Percentiles rank a stretch among this genome's conserved stretches.
Conservation (phyloP, 2,329 filamentous ascomycete species). For the Tolypocladium tundrense region DNA sequence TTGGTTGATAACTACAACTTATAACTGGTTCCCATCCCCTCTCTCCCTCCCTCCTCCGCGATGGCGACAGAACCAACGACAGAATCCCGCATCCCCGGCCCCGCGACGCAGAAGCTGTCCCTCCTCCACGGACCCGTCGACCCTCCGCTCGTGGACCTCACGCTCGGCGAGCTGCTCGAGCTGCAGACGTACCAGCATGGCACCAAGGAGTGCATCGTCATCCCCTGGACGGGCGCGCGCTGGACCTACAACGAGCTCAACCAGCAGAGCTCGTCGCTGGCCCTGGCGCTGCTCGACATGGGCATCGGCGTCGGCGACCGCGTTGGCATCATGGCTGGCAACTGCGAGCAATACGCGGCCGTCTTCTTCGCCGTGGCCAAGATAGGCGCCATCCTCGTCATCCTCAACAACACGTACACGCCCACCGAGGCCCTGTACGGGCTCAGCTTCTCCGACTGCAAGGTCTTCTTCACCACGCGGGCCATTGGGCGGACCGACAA, state of each 20-base stretch:
- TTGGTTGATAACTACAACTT: not conserved
- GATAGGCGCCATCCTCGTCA: slow-evolving; percentile 60
- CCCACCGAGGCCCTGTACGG: slow-evolving; percentile 62
- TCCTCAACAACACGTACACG: slow-evolving; percentile 77
- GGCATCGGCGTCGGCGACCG: slow-evolving; percentile 60
- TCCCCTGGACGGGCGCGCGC: slow-evolving; percentile 64
- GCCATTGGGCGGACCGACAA: slow-evolving; percentile 59
- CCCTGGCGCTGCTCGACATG: slow-evolving; percentile 55
- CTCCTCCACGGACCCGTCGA: slow-evolving; percentile 59
- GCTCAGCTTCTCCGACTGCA: slow-evolving; percentile 60
- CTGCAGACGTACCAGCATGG: slow-evolving; percentile 58
- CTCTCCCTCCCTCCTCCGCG: not conserved
- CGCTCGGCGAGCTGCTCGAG: slow-evolving; percentile 61
- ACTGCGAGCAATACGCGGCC: slow-evolving; percentile 73
- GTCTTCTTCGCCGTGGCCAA: slow-evolving; percentile 64
- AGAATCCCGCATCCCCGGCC: not conserved
- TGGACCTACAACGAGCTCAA: slow-evolving; percentile 62
- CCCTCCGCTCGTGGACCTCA: slow-evolving; percentile 60
- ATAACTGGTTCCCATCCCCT: not conserved
- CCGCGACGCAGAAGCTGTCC: slow-evolving; percentile 31
- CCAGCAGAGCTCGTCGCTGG: slow-evolving; percentile 49
- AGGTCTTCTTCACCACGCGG: slow-evolving; percentile 62
- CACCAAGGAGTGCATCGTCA: slow-evolving; percentile 57
- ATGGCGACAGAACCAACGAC: not conserved
- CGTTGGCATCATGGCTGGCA: slow-evolving; percentile 65